Evolutionary conservation across 345 rosid species (phyloP).

Genomic region (Camelina laxa): DNA sequence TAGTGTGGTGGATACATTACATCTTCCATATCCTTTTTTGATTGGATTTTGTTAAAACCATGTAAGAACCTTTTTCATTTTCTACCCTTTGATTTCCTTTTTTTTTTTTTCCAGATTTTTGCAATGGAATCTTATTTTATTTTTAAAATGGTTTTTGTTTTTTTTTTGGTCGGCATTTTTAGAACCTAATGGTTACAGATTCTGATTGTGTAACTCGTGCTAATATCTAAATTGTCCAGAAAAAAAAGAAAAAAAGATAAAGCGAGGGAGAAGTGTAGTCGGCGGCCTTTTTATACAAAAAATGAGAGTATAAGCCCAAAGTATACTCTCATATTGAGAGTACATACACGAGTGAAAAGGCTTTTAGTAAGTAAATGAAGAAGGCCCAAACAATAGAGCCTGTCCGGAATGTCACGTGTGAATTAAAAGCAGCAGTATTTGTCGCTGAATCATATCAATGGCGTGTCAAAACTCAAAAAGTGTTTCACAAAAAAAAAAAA

Average conservation of each 20-base stretch:
- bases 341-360: neutral
- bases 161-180: too few relatives aligned
- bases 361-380: neutral
- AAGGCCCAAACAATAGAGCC: constrained; percentile 16
- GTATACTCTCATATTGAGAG: too few relatives aligned
- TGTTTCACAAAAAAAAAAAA: too few relatives aligned
- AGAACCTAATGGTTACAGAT: neutral
- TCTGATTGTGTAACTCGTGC: neutral
- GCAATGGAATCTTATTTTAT: neutral
- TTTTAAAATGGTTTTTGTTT: neutral
- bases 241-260: neutral
- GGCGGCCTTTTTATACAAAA: too few relatives aligned
- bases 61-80: neutral
- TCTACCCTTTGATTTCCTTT: neutral
- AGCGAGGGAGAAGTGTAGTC: neutral
- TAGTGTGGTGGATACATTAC: too few relatives aligned
- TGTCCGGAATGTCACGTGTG: constrained; percentile 12
- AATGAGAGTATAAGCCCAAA: too few relatives aligned
- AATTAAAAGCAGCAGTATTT: neutral
- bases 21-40: constrained; percentile 5
- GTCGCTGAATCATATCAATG: constrained; percentile 38
- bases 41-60: constrained; percentile 13
- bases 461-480: too few relatives aligned
- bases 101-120: neutral
- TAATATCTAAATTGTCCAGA: too few relatives aligned